Conservation (phyloP, 352 stramenopile species). For the Aphanomyces stellatus region DNA sequence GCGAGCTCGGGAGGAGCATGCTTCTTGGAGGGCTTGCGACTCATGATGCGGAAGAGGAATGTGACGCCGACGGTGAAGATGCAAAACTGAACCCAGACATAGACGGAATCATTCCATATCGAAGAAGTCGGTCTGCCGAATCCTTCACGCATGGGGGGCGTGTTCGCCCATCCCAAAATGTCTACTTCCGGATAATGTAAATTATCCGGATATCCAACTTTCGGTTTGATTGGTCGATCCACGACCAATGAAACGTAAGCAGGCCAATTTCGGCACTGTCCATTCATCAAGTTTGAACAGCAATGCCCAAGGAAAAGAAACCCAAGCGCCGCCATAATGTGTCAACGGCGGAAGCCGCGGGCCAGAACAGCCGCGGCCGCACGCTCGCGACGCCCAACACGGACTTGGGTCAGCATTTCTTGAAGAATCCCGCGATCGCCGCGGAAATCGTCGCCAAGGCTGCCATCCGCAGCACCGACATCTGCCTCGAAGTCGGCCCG, state of each 20-base stretch:
- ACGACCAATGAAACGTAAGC: not conserved
- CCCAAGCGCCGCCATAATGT: conserved; percentile 61
- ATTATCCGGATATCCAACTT: not conserved
- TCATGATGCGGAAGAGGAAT: no score
- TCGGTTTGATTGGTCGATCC: not conserved
- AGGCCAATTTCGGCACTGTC: not conserved
- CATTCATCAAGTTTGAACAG: not conserved
- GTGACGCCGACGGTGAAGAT: no score
- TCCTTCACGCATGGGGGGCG: no score
- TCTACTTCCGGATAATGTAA: not conserved
- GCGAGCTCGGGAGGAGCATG: no score
- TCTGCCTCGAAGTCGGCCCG: conserved; percentile 95
- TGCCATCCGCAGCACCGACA: conserved; percentile 92
- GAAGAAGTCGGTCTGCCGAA: no score
- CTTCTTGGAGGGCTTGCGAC: no score
- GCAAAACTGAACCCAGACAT: no score
- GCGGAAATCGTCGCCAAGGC: conserved; percentile 96
- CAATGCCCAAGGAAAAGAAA: conserved; percentile 87
- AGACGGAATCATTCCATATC: no score
- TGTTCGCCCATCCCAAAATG: no score
- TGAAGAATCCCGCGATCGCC: conserved; percentile 98
- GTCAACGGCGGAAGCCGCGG: conserved; percentile 46
- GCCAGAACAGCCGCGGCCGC: conserved; percentile 68
- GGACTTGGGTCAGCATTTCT: conserved; percentile 97
- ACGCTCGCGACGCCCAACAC: conserved; percentile 96